Percentiles rank a stretch among this genome's conserved stretches.
These are phyloP conservation scores for Blastomyces percursus DNA, from an alignment of 2,329 filamentous ascomycete genomes.

Conservation along the genomic window DNA sequence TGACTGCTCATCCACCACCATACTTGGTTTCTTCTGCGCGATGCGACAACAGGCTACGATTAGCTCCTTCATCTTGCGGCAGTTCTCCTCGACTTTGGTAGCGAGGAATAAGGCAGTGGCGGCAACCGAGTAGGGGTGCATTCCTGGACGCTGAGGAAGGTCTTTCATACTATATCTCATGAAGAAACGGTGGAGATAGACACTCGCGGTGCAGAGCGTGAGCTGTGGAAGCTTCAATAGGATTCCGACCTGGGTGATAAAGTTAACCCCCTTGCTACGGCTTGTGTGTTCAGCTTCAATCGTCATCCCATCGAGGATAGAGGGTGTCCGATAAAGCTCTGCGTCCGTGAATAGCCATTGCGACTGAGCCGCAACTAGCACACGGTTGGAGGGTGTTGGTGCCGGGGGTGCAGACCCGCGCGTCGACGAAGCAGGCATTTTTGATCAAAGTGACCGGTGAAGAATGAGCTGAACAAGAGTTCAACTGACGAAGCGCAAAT, in stretches of 20 bases:
- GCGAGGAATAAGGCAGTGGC: constrained; percentile 87
- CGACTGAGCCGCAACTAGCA: constrained; percentile 45
- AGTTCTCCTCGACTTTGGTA: constrained; percentile 96
- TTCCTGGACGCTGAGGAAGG: constrained; percentile 54
- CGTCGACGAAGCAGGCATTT: constrained; percentile 16
- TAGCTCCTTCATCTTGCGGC: constrained; percentile 86
- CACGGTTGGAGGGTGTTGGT: constrained; percentile 33
- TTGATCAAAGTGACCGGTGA: not conserved
- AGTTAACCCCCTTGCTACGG: constrained; percentile 87
- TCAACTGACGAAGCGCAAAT: not conserved
- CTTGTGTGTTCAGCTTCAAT: constrained; percentile 66
- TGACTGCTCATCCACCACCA: constrained; percentile 88
- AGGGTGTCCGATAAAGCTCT: constrained; percentile 73
- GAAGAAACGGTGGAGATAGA: constrained; percentile 93
- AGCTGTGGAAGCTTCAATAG: constrained; percentile 85
- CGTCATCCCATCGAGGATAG: constrained; percentile 68
- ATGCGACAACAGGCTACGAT: constrained; percentile 90
- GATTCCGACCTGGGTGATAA: constrained; percentile 88
- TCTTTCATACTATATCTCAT: constrained; percentile 78
- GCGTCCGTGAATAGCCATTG: constrained; percentile 88
- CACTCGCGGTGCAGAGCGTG: constrained; percentile 80
- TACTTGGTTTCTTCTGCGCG: constrained; percentile 82
- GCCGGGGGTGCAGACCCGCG: constrained; percentile 21
- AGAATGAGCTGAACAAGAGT: not conserved
- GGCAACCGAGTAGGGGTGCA: constrained; percentile 89